Base-by-base conservation (phyloP, 2,329 filamentous ascomycete species). In the Sarocladium kiliense region DNA sequence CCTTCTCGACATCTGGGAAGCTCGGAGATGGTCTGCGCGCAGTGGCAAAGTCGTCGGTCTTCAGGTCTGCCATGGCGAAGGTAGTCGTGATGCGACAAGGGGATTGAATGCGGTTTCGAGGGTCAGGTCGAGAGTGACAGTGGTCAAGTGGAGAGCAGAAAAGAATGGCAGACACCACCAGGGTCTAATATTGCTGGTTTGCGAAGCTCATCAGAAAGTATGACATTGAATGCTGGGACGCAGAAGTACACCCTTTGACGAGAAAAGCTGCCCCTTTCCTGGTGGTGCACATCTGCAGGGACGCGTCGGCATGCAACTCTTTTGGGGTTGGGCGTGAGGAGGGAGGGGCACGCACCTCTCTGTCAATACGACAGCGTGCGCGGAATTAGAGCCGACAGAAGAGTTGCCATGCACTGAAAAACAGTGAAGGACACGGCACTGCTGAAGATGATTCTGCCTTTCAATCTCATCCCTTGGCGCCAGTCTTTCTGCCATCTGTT, bases 1-100 rank as follows among this genome's bases (percentile, higher is more conserved):
- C 50, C 25, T 53, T 53, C 23, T 53, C 50, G 19, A 53, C 50
- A 53, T 53, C 50, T 27, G 10, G 32, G 18, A 53, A 39, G 34
- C 50, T 53, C 19, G 50, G 50, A 12, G 50, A 53, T 5, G 34
- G 34, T 27, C 19, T 39, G 26, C 23, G 32, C 3, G 47, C 26
- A n/a, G 47, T 5, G 16, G 26, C 26, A n/a, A 51, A 51, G n/a
- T 36, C 47, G 47, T 36, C 47, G 27, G 30, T 21, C 27, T 51
- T 51, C 3, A 14, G 30, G 30, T 51, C 47, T 34, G 47, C 12
- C 47, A 51, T 51, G 30, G 47, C 18, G 3, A 27, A 6, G n/a
- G 7, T 34, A 10, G 41, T 25, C 41, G 36, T n/a, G 36, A 39
- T 16, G 12, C 36, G 18, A 21, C 3, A 18, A 21, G 34, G 27